Evolutionary conservation across 768 basidiomycete species (phyloP), one percentile per base, ranked within the genome.

Genomic region (Pholiota molesta): DNA sequence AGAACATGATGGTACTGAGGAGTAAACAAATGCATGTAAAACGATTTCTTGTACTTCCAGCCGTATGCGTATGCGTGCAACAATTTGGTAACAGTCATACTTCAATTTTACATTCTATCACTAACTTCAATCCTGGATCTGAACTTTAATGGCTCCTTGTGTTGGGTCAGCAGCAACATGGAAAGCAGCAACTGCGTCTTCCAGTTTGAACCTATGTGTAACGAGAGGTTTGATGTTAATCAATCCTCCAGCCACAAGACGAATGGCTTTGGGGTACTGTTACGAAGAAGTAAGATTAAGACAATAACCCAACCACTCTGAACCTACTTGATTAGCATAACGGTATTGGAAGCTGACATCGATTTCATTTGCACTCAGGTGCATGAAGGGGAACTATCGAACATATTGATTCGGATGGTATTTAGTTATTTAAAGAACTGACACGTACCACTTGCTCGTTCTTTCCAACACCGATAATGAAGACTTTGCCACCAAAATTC

Each of bases 261-360:
- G 83, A 61, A 96, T 85, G 2, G 94, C 94, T 68, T 90, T 92
- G 10, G 92, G 92, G 74, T 94, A 96, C 80, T 89, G 75, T 40
- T 26, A 42, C 49, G 40, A 44, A 45, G 26, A 37, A n/a, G 55
- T 23, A 8, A 55, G 40, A 52, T n/a, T 53, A 52, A 60, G 21
- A 23, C 51, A 17, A 51, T 35, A 39, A 26, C 35, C 16, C 23
- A 21, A 23, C 21, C 9, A n/a, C 31, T 44, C 40, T 17, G 10
- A 33, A 53, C 70, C 40, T 64, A 80, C 83, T 72, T 88, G 86
- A 67, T 86, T 88, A 26, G 85, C 83, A 64, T 89, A 89, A 26
- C 88, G 85, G 69, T 87, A 89, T 72, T 86, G 87, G 74, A 89
- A 87, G 62, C 80, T 80, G 59, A 89, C 78, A 63, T 89, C 88